A percentile compares a stretch with the other conserved stretches of the same genome.
Conservation (phyloP, 805 yeast species). For the Candida railenensis region DNA sequence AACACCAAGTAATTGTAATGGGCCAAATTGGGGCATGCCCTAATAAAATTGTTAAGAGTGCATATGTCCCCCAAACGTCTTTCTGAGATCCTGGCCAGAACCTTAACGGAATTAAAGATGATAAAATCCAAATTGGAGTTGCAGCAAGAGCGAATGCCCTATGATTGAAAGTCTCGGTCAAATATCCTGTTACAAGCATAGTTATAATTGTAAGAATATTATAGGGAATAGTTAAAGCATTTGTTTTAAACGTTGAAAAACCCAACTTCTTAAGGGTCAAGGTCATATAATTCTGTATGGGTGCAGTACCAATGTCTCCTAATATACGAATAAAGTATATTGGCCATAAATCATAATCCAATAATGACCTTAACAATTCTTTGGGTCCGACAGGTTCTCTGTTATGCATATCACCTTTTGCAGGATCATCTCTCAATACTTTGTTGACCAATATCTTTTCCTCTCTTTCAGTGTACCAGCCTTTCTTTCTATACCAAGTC, state of each 20-base stretch:
- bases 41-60: conserved; percentile 35
- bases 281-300: conserved; percentile 11
- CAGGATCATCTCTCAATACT: conserved; percentile 29
- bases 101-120: conserved; percentile 24
- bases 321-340: conserved; percentile 23
- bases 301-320: conserved; percentile 14
- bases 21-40: conserved; percentile 54
- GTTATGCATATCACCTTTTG: conserved; percentile 31
- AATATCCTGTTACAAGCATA: conserved; percentile 20
- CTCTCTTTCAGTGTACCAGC: conserved; percentile 33
- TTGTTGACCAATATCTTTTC: conserved; percentile 28
- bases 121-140: conserved; percentile 19
- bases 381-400: conserved; percentile 22
- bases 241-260: conserved; percentile 50
- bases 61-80: conserved; percentile 43
- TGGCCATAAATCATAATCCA: conserved; percentile 28
- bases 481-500: conserved; percentile 42
- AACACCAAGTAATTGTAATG: conserved; percentile 57
- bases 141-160: conserved; percentile 19
- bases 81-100: conserved; percentile 42
- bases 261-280: conserved; percentile 33
- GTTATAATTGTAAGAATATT: conserved; percentile 26
- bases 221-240: conserved; percentile 52
- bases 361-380: conserved; percentile 17
- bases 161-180: conserved; percentile 22